Base-by-base conservation (phyloP, 1,139 yeast species). In the Fermentozyma sake region DNA sequence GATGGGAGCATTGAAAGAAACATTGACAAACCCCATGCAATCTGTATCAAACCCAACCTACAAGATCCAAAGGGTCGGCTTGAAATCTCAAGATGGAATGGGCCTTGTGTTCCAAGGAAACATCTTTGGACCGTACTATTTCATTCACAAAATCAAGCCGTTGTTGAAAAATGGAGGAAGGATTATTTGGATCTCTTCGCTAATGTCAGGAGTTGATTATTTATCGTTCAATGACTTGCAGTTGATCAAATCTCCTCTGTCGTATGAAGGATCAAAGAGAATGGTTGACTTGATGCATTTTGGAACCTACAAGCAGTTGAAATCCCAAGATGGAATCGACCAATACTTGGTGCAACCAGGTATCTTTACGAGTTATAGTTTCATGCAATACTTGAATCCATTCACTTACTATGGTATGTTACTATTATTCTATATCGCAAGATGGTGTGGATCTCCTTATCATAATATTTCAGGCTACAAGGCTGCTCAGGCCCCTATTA, bases 91-190 rank as follows among this genome's bases (percentile, higher is more conserved):
- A n/a, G 86, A 76, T 44, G 87, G 76, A 0, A 46, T 91, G 65
- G 97, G 98, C 1, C 59, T 83, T 19, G 89, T 87, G 5, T 93
- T 91, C 58, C 96, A 91, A 56, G 95, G 95, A 5, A 91, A 91
- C 50, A 95, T 89, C 9, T 84, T 93, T 56, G 95, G 95, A 0
- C 98, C 97, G 2, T 89, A 84, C 60, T 91, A 79, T 52, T 61
- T 91, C 29, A 61, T 84, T 23, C 83, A 79, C 42, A 79, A 68
- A 40, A 58, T 83, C 19, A 50, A 59, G 26, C 76, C 74, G 7
- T 53, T 79, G 21, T 58, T 87, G 14, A 41, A 53, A 12, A 50
- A 61, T 10, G 79, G 77, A 0, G 77, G 77, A 0, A 69, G 70
- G 31, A 64, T 91, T 16, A 66, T 91, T 10, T 87, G 96, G 96